phyloP scores from a whole-genome alignment of 139 green algal genomes.

The Zygnema cylindricum region DNA sequence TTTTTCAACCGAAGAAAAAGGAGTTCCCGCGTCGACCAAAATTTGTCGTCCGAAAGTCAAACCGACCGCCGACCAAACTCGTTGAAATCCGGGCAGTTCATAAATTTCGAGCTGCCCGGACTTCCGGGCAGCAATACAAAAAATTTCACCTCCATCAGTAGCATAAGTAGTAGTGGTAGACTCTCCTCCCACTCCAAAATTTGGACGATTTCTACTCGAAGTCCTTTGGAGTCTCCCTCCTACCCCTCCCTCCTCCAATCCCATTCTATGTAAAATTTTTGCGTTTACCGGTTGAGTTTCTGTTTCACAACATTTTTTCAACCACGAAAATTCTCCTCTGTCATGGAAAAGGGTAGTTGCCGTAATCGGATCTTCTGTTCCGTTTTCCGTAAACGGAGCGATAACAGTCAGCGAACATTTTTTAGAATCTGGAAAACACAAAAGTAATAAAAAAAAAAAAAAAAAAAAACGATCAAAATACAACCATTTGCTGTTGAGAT shows the following conservation, averaged over 20 bases:
- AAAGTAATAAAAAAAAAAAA: no score
- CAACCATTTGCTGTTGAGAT: no score
- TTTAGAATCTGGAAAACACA: background rate
- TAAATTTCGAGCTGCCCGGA: constrained; percentile 69
- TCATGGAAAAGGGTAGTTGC: background rate
- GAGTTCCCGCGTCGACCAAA: background rate
- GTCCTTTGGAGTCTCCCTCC: background rate
- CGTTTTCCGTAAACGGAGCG: background rate
- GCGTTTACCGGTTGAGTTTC: background rate
- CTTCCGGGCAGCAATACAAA: constrained; percentile 56
- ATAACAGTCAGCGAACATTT: background rate
- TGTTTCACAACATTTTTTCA: background rate
- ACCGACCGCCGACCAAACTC: background rate
- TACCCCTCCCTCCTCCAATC: background rate
- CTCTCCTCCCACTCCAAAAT: background rate
- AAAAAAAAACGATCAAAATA: no score
- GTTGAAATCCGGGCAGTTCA: constrained; percentile 65
- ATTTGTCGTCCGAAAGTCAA: background rate
- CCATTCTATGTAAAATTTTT: background rate
- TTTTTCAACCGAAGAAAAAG: background rate
- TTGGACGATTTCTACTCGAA: background rate
- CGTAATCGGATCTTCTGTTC: background rate
- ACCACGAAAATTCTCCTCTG: background rate
- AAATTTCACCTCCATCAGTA: background rate
- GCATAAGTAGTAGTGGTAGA: background rate